Percentiles rank a stretch among this genome's conserved stretches.
Evolutionary conservation across 2,329 filamentous ascomycete genomes (phyloP).

Genomic region (Fusarium setosum): DNA sequence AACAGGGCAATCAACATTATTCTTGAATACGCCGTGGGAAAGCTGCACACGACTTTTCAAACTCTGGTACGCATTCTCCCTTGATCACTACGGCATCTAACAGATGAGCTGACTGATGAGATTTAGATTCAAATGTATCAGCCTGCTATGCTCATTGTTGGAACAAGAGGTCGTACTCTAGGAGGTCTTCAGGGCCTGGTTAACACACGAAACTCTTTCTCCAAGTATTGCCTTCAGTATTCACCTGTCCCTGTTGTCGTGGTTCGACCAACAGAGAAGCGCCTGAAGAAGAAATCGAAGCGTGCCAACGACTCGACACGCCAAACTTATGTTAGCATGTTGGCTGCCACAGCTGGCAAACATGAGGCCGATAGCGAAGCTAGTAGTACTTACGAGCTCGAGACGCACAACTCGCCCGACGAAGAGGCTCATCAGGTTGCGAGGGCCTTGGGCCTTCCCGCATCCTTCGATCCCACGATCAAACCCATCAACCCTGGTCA

Average conservation of each 20-base stretch:
- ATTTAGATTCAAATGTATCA: slow-evolving; percentile 88
- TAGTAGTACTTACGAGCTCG: slow-evolving; percentile 65
- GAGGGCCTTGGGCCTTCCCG: slow-evolving; percentile 70
- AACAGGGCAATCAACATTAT: slow-evolving; percentile 88
- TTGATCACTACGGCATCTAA: neutral
- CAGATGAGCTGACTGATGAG: slow-evolving; percentile 8
- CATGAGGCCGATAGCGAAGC: slow-evolving; percentile 69
- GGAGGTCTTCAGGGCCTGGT: slow-evolving; percentile 89
- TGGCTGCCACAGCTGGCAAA: slow-evolving; percentile 70
- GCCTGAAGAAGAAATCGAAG: slow-evolving; percentile 90
- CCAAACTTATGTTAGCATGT: slow-evolving; percentile 81
- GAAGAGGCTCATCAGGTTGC: slow-evolving; percentile 75
- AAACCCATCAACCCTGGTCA: slow-evolving; percentile 61
- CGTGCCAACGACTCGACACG: slow-evolving; percentile 80
- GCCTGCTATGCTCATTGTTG: slow-evolving; percentile 90
- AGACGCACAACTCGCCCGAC: slow-evolving; percentile 65
- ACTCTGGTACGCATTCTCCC: slow-evolving; percentile 73
- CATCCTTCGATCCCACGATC: slow-evolving; percentile 72
- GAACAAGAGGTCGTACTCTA: slow-evolving; percentile 85
- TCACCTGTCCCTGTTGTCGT: slow-evolving; percentile 94
- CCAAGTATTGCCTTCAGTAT: slow-evolving; percentile 94
- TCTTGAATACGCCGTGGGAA: slow-evolving; percentile 88
- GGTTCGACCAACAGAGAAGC: slow-evolving; percentile 86
- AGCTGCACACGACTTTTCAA: slow-evolving; percentile 90
- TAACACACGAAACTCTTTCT: slow-evolving; percentile 82